These are phyloP conservation scores for Barnettozyma sp. DNA, from an alignment of 805 yeast genomes.

Conservation along the genomic window DNA sequence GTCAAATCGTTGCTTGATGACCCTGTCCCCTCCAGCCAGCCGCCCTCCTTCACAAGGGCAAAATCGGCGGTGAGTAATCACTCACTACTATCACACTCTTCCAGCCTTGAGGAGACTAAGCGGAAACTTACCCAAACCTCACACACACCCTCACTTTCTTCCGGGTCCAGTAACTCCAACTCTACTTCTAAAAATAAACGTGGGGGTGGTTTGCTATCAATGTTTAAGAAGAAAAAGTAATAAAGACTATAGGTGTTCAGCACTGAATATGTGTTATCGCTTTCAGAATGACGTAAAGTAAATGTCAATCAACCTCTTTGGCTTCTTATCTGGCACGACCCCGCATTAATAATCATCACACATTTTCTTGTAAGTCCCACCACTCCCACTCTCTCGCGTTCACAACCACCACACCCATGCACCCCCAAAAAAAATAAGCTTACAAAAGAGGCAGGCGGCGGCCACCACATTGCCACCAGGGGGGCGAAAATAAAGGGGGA, in stretches of 20 bases:
- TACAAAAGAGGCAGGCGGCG: too few relatives aligned
- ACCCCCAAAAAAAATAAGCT: too few relatives aligned
- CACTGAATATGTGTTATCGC: too few relatives aligned
- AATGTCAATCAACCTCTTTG: too few relatives aligned
- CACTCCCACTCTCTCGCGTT: too few relatives aligned
- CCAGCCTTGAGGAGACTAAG: conserved; percentile 5
- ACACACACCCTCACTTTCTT: conserved; percentile 2
- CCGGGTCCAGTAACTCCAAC: too few relatives aligned
- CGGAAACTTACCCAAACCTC: conserved; percentile 6
- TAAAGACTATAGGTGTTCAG: too few relatives aligned
- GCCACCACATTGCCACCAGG: too few relatives aligned
- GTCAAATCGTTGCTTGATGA: conserved; percentile 21
- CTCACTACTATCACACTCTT: conserved; percentile 2
- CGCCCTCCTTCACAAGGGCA: conserved; percentile 8
- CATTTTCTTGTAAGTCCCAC: too few relatives aligned
- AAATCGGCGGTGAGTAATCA: conserved; percentile 10
- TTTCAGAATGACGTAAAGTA: conserved; percentile 2
- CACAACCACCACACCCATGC: conserved; percentile 2
- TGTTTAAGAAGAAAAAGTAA: conserved; percentile 17
- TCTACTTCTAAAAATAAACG: conserved; percentile 4
- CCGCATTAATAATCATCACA: too few relatives aligned
- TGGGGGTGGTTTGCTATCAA: conserved; percentile 13
- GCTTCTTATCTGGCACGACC: too few relatives aligned
- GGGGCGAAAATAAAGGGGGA: too few relatives aligned
- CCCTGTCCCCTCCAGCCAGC: conserved; percentile 9